A percentile compares a stretch with the other conserved stretches of the same genome.
Evolutionary conservation across 2,329 filamentous ascomycete genomes (phyloP).

Genomic region (Pestalotiopsis sp.): DNA sequence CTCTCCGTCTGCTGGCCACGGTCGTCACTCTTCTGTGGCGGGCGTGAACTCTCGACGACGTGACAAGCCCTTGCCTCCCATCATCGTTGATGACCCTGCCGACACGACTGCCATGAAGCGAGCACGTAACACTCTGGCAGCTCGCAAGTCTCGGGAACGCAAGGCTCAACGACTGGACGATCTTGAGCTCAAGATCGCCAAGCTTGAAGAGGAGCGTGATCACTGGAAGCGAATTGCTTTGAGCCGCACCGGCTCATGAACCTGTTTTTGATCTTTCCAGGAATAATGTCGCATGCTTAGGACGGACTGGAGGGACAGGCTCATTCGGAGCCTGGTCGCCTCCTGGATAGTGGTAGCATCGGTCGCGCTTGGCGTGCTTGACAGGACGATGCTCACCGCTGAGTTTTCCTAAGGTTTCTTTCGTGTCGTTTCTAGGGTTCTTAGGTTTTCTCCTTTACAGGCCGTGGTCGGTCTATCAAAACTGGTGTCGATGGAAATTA

Average conservation of each 20-base stretch:
- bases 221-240: slow-evolving; percentile 65
- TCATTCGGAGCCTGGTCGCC: slow-evolving; percentile 22
- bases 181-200: slow-evolving; percentile 73
- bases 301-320: slow-evolving; percentile 37
- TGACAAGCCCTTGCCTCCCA: slow-evolving; percentile 79
- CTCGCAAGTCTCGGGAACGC: slow-evolving; percentile 87
- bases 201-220: slow-evolving; percentile 68
- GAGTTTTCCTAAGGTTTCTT: not conserved
- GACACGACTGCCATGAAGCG: slow-evolving; percentile 88
- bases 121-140: slow-evolving; percentile 89
- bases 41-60: slow-evolving; percentile 76
- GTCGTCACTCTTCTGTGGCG: slow-evolving; percentile 68
- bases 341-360: slow-evolving; percentile 27
- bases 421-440: not conserved
- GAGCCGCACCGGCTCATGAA: slow-evolving; percentile 37
- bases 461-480: not conserved
- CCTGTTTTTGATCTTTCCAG: slow-evolving; percentile 23
- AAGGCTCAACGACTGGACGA: slow-evolving; percentile 78
- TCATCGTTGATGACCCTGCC: slow-evolving; percentile 72
- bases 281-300: slow-evolving; percentile 24
- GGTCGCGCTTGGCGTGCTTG: slow-evolving; percentile 28
- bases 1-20: slow-evolving; percentile 42
- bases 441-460: not conserved
- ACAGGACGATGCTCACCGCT: slow-evolving; percentile 10
- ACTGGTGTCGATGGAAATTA: not conserved